Evolutionary conservation across 2,329 filamentous ascomycete species (phyloP).

Genomic region (Fusarium algeriense): DNA sequence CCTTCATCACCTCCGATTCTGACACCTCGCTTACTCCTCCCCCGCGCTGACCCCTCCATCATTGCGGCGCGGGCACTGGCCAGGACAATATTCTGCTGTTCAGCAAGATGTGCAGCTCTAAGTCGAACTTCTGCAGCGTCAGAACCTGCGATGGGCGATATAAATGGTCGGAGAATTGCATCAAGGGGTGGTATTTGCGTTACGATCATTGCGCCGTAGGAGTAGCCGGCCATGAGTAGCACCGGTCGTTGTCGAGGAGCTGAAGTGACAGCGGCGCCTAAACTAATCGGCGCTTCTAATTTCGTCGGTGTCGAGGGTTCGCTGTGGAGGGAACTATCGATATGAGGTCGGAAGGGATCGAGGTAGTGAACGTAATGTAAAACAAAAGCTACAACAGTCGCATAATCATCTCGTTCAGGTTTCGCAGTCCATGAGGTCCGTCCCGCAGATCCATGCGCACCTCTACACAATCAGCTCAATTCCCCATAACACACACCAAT

Average conservation of each 20-base stretch:
- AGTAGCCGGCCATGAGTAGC: constrained; percentile 82
- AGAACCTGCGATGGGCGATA: constrained; percentile 63
- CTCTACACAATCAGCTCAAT: constrained; percentile 64
- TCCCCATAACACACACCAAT: too few relatives aligned
- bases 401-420: constrained; percentile 85
- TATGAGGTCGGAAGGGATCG: constrained; percentile 52
- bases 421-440: constrained; percentile 89
- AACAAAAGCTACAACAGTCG: constrained; percentile 84
- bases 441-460: constrained; percentile 79
- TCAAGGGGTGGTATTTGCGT: constrained; percentile 75
- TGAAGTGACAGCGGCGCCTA: background rate
- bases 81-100: constrained; percentile 67
- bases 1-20: constrained; percentile 65
- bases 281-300: background rate
- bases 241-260: constrained; percentile 44
- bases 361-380: constrained; percentile 77
- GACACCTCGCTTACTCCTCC: constrained; percentile 54
- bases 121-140: constrained; percentile 76
- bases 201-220: constrained; percentile 88
- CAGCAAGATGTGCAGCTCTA: constrained; percentile 76
- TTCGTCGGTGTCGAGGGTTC: constrained; percentile 16
- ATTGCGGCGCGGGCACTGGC: constrained; percentile 52
- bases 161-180: constrained; percentile 71
- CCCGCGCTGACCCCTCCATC: constrained; percentile 44
- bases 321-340: constrained; percentile 11